A percentile compares a stretch with the other conserved stretches of the same genome.
These are phyloP conservation scores for Trypanosoma boissoni DNA, from an alignment of 208 protist species.

Conservation along the genomic window DNA sequence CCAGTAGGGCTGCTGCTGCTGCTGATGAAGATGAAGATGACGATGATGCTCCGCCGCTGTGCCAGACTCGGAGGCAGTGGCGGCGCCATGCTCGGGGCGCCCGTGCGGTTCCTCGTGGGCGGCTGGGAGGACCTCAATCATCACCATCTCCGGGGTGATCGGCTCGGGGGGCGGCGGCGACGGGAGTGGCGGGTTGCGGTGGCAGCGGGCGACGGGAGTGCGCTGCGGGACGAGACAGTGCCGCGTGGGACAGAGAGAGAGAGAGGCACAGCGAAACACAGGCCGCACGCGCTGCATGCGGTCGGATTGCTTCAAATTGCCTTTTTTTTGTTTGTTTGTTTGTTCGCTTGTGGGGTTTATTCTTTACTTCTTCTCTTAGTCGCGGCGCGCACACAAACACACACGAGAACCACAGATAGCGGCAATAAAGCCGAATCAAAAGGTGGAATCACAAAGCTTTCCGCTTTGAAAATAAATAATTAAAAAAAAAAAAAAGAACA, in stretches of 20 bases:
- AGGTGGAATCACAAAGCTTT: too few relatives aligned
- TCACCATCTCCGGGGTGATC: slow-evolving; percentile 49
- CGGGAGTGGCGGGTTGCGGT: background rate
- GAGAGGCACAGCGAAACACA: background rate
- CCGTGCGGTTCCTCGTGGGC: slow-evolving; percentile 17
- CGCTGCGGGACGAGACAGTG: background rate
- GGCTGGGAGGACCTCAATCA: slow-evolving; percentile 37
- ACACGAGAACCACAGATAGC: too few relatives aligned
- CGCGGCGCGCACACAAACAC: too few relatives aligned
- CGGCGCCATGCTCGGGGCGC: too few relatives aligned
- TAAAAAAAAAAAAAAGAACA: too few relatives aligned
- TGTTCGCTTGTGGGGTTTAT: too few relatives aligned
- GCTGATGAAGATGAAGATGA: too few relatives aligned
- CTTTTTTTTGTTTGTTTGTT: too few relatives aligned
- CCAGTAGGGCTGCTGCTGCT: slow-evolving; percentile 26
- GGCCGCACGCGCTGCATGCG: background rate
- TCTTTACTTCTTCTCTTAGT: too few relatives aligned
- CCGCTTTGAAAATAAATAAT: too few relatives aligned
- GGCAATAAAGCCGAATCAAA: too few relatives aligned
- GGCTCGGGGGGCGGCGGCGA: background rate
- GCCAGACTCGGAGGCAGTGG: background rate
- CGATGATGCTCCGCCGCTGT: slow-evolving; percentile 3
- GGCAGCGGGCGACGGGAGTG: background rate
- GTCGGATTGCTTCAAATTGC: background rate
- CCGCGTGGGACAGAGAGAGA: background rate